Percentiles rank a stretch among this genome's conserved stretches.
These are phyloP conservation scores for Calycina herbarum DNA, from an alignment of 2,329 filamentous ascomycete species.

Conservation along the genomic window DNA sequence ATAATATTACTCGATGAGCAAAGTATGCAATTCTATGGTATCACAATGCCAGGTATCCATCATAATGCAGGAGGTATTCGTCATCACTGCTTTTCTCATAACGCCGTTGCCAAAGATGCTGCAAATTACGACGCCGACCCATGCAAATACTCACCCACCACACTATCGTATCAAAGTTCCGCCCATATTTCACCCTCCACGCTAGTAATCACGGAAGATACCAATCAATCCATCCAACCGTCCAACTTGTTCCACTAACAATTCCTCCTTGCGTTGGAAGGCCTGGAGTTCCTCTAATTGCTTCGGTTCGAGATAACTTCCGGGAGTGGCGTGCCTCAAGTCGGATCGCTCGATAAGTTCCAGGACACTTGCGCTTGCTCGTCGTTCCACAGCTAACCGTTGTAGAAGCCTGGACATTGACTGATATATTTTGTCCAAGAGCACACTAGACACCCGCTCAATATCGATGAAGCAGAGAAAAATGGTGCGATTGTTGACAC, in stretches of 20 bases:
- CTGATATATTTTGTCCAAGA: conserved; percentile 85
- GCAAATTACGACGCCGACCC: conserved; percentile 25
- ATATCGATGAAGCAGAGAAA: conserved; percentile 92
- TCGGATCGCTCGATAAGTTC: conserved; percentile 82
- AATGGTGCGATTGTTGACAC: conserved; percentile 70
- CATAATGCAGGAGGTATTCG: conserved; percentile 7
- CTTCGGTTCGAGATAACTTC: conserved; percentile 72
- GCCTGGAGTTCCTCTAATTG: conserved; percentile 66
- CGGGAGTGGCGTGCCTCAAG: conserved; percentile 73
- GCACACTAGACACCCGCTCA: conserved; percentile 65
- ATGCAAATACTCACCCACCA: conserved; percentile 23
- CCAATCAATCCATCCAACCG: conserved; percentile 83
- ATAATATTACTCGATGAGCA: conserved; percentile 1
- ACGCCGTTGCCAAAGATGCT: conserved; percentile 23
- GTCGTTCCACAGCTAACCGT: conserved; percentile 73
- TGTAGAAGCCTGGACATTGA: conserved; percentile 84
- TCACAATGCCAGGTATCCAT: conserved; percentile 11
- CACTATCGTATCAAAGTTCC: conserved; percentile 17
- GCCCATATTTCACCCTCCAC: conserved; percentile 1
- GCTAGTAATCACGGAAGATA: conserved; percentile 74
- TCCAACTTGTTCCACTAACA: conserved; percentile 75
- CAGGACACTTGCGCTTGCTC: conserved; percentile 70
- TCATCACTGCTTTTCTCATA: conserved; percentile 14
- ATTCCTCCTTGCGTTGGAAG: conserved; percentile 66
- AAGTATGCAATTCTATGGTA: conserved; percentile 18